phyloP scores from a whole-genome alignment of 352 stramenopile genomes.

The Elongisporangium senticosum region DNA sequence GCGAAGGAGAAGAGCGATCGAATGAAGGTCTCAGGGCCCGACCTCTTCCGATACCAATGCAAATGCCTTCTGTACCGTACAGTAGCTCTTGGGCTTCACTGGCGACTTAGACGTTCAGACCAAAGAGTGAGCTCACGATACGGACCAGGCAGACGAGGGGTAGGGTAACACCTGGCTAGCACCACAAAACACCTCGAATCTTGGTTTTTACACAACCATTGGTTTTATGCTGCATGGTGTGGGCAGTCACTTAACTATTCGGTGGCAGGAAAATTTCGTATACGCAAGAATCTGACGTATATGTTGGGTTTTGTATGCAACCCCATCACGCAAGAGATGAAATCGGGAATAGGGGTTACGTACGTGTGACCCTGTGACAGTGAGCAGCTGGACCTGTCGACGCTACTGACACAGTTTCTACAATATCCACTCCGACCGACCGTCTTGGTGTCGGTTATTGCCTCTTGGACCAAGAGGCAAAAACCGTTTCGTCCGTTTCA shows the following conservation, averaged over 20 bases:
- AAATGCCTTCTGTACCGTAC: neutral
- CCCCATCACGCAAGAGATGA: neutral
- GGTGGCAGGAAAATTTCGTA: neutral
- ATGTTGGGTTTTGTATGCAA: neutral
- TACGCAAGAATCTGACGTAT: neutral
- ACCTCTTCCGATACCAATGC: constrained; percentile 18
- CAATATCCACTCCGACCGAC: constrained; percentile 1
- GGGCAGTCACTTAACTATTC: neutral
- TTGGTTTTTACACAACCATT: neutral
- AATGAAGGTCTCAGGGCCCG: constrained; percentile 1
- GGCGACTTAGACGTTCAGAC: neutral
- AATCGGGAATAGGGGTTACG: neutral
- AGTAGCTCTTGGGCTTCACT: neutral
- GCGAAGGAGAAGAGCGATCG: neutral
- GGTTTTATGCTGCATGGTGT: neutral
- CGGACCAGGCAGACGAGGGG: neutral
- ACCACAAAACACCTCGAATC: neutral
- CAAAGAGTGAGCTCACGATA: neutral
- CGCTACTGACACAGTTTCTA: constrained; percentile 1
- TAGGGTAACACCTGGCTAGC: neutral
- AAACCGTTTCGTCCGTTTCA: neutral
- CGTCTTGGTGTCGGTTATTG: too few relatives aligned
- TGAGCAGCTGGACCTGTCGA: neutral
- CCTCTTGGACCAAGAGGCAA: neutral
- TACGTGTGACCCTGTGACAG: neutral